phyloP scores from a whole-genome alignment of 306 rosid genomes.

The Glycine tomentella region DNA sequence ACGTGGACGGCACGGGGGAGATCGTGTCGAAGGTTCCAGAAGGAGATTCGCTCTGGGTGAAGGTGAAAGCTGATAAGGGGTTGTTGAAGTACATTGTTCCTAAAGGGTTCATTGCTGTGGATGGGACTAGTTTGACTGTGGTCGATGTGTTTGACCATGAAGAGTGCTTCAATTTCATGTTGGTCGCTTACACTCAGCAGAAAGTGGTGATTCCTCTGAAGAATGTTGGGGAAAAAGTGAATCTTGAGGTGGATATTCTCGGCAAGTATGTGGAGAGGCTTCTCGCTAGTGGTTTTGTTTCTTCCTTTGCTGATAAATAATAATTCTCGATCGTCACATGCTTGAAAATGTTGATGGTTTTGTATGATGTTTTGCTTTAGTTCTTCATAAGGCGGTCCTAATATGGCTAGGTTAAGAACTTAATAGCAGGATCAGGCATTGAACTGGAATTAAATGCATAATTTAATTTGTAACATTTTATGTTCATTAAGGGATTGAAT shows the following conservation, averaged over 20 bases:
- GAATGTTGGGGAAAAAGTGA: constrained; percentile 83
- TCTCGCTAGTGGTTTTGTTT: constrained; percentile 66
- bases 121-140: constrained; percentile 97
- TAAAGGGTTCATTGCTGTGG: constrained; percentile 87
- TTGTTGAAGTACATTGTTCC: constrained; percentile 76
- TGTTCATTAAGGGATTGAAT: background rate
- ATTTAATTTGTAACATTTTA: background rate
- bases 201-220: constrained; percentile 83
- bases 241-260: constrained; percentile 91
- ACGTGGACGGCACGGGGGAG: constrained; percentile 93
- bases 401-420: background rate
- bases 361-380: background rate
- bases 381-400: background rate
- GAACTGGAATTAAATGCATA: background rate
- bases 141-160: constrained; percentile 86
- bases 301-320: constrained; percentile 44
- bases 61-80: constrained; percentile 61
- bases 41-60: constrained; percentile 86
- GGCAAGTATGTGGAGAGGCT: constrained; percentile 97
- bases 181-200: constrained; percentile 84
- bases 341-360: background rate
- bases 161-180: constrained; percentile 79
- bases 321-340: constrained; percentile 49
- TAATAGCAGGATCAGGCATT: background rate
- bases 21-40: constrained; percentile 67